Base-by-base conservation (phyloP, 2,329 filamentous ascomycete species). In the Alternaria triticina region DNA sequence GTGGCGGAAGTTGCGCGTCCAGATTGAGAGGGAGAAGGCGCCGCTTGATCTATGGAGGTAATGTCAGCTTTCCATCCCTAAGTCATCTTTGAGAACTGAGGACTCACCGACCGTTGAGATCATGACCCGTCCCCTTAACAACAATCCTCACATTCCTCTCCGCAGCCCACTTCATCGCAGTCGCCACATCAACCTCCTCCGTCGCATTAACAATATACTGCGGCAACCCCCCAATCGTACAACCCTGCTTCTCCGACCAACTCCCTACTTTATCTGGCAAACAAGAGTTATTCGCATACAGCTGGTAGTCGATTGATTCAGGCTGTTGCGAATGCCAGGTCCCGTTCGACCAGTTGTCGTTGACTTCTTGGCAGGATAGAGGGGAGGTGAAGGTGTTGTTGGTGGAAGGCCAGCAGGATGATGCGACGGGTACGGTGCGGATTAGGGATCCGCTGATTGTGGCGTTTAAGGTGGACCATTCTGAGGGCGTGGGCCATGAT, bases 261-360 rank as follows among this genome's bases (percentile, higher is more conserved):
- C 27, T 50, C n/a, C 47, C 25, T 1, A 28, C 25, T 20, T 50
- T 25, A 5, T 50, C 25, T 20, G 47, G 47, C n/a, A 50, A 20
- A 30, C 47, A 50, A 30, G 25, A 50, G 6, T 50, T 50, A 12
- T 50, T 50, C 25, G 47, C 47, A 20, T 30, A 50, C 1, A 50
- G n/a, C 27, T 50, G 47, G 11, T 50, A 50, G 6, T 50, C 47
- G 1, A 78, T 74, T 3, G 71, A 74, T 30, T 80, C 79, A 0
- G 79, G 78, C 36, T 68, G 70, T 5, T 54, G n/a, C 0, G 74
- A 65, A 40, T 80, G 78, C 61, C 75, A 80, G 5, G 64, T 54
- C 0, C 70, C 70, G 12, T 71, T 75, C 0, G 61, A 61, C 79
- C 78, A 81, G 33, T 77, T 67, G 0, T 66, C 33, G 7, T 69